Conservation (phyloP, 441 rosid genomes). For the Rhodomyrtus psidioides region DNA sequence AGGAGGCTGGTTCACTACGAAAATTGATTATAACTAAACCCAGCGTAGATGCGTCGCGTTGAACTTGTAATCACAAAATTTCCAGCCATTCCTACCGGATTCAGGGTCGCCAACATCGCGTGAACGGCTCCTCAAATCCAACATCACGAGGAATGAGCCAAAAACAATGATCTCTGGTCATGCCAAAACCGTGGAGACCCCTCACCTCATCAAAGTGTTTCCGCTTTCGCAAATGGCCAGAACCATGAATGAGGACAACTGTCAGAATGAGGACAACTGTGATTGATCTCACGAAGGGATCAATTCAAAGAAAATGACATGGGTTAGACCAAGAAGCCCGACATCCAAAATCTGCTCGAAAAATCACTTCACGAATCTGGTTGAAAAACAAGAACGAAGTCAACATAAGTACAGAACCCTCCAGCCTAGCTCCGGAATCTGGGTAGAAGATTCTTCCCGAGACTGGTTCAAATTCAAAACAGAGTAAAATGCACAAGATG, state of each 20-base stretch:
- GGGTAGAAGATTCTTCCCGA: background rate
- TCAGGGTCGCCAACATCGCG: background rate
- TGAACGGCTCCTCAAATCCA: background rate
- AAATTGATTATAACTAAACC: too few relatives aligned
- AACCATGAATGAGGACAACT: background rate
- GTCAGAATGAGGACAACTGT: background rate
- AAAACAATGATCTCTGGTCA: background rate
- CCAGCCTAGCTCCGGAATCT: background rate
- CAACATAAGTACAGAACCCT: background rate
- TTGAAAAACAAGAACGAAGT: background rate
- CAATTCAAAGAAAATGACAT: background rate
- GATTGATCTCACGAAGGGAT: background rate
- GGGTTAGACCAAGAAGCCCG: background rate
- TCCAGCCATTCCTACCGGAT: too few relatives aligned
- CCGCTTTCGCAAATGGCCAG: background rate
- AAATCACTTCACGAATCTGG: background rate
- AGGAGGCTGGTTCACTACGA: too few relatives aligned
- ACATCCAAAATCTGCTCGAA: background rate
- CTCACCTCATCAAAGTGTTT: background rate
- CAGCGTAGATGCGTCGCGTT: too few relatives aligned
- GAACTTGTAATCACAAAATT: too few relatives aligned
- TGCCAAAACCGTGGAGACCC: background rate
- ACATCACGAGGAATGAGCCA: background rate
- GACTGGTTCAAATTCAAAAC: background rate
- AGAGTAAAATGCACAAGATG: background rate